Evolutionary conservation across 805 yeast genomes (phyloP).

Genomic region (Candida alai): DNA sequence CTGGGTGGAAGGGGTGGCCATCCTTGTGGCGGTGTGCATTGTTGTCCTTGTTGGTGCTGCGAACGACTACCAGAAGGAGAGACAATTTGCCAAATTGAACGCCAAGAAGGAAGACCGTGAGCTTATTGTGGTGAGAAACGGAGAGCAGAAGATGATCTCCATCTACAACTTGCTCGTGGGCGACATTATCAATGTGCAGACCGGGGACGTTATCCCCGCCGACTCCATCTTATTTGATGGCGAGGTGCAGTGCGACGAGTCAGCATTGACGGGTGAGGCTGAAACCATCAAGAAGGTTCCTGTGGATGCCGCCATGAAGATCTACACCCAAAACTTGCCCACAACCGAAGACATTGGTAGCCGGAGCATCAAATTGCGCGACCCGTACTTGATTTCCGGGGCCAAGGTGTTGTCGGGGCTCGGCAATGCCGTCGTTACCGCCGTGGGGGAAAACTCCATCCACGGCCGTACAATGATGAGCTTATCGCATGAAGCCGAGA

Average conservation of each 20-base stretch:
- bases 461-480: slow-evolving; percentile 91
- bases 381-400: slow-evolving; percentile 88
- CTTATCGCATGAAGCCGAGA: slow-evolving; percentile 68
- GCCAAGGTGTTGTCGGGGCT: slow-evolving; percentile 83
- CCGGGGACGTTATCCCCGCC: slow-evolving; percentile 93
- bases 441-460: slow-evolving; percentile 85
- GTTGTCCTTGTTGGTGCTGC: slow-evolving; percentile 92
- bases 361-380: slow-evolving; percentile 45
- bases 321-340: slow-evolving; percentile 23
- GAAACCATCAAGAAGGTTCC: slow-evolving; percentile 71
- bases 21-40: slow-evolving; percentile 82
- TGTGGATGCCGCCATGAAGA: slow-evolving; percentile 39
- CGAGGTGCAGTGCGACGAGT: slow-evolving; percentile 83
- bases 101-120: slow-evolving; percentile 83
- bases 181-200: slow-evolving; percentile 75
- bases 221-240: slow-evolving; percentile 78
- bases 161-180: slow-evolving; percentile 82
- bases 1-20: slow-evolving; percentile 99
- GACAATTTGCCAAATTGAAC: slow-evolving; percentile 85
- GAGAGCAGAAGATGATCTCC: slow-evolving; percentile 62
- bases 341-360: slow-evolving; percentile 39
- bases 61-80: slow-evolving; percentile 95
- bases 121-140: slow-evolving; percentile 71
- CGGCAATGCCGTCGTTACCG: slow-evolving; percentile 81
- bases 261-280: slow-evolving; percentile 92